phyloP scores from a whole-genome alignment of 306 rosid genomes.

The Inga leiocalycina region DNA sequence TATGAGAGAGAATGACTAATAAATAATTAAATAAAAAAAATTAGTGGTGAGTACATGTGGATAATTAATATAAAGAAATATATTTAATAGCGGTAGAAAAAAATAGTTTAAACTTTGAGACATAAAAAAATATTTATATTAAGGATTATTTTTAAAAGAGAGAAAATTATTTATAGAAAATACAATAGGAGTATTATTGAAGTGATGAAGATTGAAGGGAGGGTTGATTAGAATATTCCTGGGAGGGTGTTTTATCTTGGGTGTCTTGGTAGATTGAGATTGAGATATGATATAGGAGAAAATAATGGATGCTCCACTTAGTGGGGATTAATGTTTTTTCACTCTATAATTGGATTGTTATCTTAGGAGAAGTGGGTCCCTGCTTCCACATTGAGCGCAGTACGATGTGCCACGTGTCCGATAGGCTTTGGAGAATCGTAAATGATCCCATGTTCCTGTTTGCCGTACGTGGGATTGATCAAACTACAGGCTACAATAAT shows the following conservation, averaged over 20 bases:
- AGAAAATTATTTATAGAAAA: too few relatives aligned
- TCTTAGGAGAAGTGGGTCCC: slow-evolving; percentile 46
- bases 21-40: too few relatives aligned
- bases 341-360: slow-evolving; percentile 42
- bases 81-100: too few relatives aligned
- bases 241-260: background rate
- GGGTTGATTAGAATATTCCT: background rate
- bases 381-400: slow-evolving; percentile 45
- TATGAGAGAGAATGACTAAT: too few relatives aligned
- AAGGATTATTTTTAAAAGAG: too few relatives aligned
- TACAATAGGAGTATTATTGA: too few relatives aligned
- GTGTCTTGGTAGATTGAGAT: background rate
- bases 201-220: background rate
- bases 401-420: slow-evolving; percentile 37
- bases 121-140: too few relatives aligned
- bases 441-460: background rate
- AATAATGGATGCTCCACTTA: slow-evolving; percentile 61
- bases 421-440: background rate
- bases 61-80: too few relatives aligned
- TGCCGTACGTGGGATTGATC: background rate
- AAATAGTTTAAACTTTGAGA: too few relatives aligned
- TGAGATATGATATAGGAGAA: slow-evolving; percentile 33
- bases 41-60: too few relatives aligned
- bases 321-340: background rate
- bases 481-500: background rate